phyloP scores from a whole-genome alignment of 1,139 yeast species.

The Keqinozyma sinolaborantium region DNA sequence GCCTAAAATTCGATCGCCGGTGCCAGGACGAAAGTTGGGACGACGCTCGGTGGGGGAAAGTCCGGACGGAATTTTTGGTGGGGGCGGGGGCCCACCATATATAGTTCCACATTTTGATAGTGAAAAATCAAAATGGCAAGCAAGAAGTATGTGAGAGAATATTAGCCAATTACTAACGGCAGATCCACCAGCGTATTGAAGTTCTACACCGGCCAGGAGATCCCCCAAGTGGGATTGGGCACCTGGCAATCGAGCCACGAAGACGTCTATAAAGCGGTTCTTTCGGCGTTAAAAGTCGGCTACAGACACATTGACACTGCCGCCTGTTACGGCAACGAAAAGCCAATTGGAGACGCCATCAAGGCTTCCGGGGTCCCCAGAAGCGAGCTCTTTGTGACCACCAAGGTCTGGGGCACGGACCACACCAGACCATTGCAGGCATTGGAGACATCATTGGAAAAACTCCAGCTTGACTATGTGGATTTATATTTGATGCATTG shows the following conservation, averaged over 20 bases:
- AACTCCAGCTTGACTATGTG: constrained; percentile 73
- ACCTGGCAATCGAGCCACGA: constrained; percentile 69
- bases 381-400: constrained; percentile 70
- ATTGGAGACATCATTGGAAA: constrained; percentile 57
- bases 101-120: no score
- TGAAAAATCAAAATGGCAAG: no score
- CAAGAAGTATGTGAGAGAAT: no score
- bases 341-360: constrained; percentile 62
- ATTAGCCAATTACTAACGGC: no score
- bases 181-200: constrained; percentile 19
- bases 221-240: constrained; percentile 74
- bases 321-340: constrained; percentile 63
- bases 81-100: no score
- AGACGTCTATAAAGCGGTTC: constrained; percentile 60
- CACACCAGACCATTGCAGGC: constrained; percentile 59
- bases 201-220: constrained; percentile 56
- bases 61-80: no score
- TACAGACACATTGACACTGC: constrained; percentile 83
- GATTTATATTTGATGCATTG: constrained; percentile 85
- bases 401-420: constrained; percentile 73
- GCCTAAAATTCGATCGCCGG: no score
- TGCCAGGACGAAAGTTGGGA: no score
- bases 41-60: no score
- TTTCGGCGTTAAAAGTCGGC: constrained; percentile 62
- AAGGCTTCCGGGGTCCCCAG: constrained; percentile 67